Evolutionary conservation across 2,329 filamentous ascomycete genomes (phyloP).

Genomic region (Pyrenophora tritici-repentis): DNA sequence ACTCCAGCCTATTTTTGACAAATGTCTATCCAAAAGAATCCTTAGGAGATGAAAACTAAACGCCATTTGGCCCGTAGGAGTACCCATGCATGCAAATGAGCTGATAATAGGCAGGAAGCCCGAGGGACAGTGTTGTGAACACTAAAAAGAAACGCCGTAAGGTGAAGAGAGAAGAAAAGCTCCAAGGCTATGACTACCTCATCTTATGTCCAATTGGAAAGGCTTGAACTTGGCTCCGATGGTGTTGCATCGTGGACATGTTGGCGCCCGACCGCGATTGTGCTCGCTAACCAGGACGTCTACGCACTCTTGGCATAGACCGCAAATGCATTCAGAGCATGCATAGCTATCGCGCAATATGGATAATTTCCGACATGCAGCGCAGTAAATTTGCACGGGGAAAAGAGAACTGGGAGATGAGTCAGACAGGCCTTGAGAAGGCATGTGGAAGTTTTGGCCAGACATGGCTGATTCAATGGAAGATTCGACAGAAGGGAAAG

Average conservation of each 20-base stretch:
- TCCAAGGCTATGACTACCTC: constrained; percentile 36
- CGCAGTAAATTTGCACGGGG: constrained; percentile 85
- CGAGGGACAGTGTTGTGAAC: constrained; percentile 1
- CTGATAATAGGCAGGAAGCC: constrained; percentile 9
- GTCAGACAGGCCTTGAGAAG: constrained; percentile 57
- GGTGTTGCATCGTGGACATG: constrained; percentile 78
- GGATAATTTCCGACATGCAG: constrained; percentile 79
- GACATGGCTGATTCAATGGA: constrained; percentile 73
- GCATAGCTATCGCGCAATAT: constrained; percentile 84
- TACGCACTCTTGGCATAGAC: constrained; percentile 86
- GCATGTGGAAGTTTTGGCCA: constrained; percentile 67
- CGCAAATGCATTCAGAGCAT: constrained; percentile 95
- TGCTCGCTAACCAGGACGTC: constrained; percentile 78
- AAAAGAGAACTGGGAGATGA: constrained; percentile 62
- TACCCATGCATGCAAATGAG: constrained; percentile 17
- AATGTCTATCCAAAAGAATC: neutral
- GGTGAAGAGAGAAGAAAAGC: constrained; percentile 13
- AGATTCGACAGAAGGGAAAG: constrained; percentile 89
- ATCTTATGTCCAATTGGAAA: constrained; percentile 82
- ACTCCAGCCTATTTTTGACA: constrained; percentile 8
- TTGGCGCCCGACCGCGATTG: constrained; percentile 66
- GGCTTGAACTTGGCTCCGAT: constrained; percentile 82
- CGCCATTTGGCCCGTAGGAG: constrained; percentile 28
- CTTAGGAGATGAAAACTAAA: constrained; percentile 13
- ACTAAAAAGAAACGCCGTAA: constrained; percentile 17